Evolutionary conservation across 148 eudicot species (phyloP).

Genomic region (Amaranthus hypochondriacus): DNA sequence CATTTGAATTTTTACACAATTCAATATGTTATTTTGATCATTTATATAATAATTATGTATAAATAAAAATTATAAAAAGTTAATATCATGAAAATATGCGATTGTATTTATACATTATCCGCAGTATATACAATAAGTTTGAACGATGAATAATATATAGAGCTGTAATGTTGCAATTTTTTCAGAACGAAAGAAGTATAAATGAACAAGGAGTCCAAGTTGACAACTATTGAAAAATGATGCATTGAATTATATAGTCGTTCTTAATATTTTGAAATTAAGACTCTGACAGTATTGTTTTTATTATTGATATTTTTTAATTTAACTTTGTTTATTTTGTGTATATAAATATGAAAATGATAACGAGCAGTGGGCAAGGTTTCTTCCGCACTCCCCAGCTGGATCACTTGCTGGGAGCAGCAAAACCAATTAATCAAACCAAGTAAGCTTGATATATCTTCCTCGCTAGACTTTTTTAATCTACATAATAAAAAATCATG

Average conservation of each 20-base stretch:
- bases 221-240: neutral
- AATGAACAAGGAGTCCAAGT: no score
- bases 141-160: no score
- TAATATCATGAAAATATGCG: no score
- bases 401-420: constrained; percentile 35
- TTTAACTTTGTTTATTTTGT: neutral
- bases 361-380: constrained; percentile 70
- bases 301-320: neutral
- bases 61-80: no score
- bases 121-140: no score
- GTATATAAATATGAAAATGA: neutral
- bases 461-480: neutral
- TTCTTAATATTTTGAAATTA: neutral
- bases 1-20: no score
- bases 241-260: neutral
- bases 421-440: constrained; percentile 13
- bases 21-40: no score
- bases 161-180: no score
- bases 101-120: no score
- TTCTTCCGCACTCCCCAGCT: constrained; percentile 46
- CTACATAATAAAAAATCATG: no score
- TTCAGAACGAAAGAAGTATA: no score
- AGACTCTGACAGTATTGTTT: neutral
- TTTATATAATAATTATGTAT: no score
- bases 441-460: neutral